Base-by-base conservation (phyloP, 768 basidiomycete genomes). In the Sistotremastrum niveocremeum region DNA sequence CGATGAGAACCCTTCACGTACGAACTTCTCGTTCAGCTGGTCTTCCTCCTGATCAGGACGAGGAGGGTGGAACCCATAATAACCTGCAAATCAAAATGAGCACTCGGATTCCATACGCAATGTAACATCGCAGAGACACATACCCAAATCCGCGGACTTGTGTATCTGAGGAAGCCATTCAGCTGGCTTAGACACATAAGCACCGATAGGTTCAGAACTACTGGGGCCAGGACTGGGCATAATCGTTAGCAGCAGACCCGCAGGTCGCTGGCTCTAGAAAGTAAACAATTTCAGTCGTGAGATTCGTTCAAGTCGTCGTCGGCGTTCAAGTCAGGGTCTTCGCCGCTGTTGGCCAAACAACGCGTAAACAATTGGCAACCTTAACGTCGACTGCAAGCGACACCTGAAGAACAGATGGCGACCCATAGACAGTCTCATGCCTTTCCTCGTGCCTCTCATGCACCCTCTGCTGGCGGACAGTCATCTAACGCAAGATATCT, bases 1-100 rank as follows among this genome's bases (percentile, higher is more conserved):
- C 29, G 80, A 62, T 8, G 62, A 56, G 49, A 81, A 79, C 1
- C 87, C 87, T 57, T 71, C 71, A 63, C 77, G 77, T 34, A 88
- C 69, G 52, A 77, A 80, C 1, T 56, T 51, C 38, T 77, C 73
- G 0, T 82, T 77, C 38, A 90, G 63, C 2, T 74, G 56, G 53
- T 87, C 85, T 58, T 89, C 86, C 46, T 81, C 78, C 57, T 86
- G 82, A 4, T 75, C 72, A 11, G 79, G 74, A 37, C 73, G 71
- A 5, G 87, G 84, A 39, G 87, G 87, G 57, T 79, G 70, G 53
- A 83, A 87, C 7, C 84, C 83, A 46, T 72, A 67, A 58, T 81
- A 86, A 11, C 86, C 86, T 89, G 46, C 2, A 46, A 34, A 38
- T 6, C 5, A 32, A 40, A 8, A 40, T 29, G 39, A 11, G 37